Conservation (phyloP, 768 basidiomycete species). For the Mycena vitilis region DNA sequence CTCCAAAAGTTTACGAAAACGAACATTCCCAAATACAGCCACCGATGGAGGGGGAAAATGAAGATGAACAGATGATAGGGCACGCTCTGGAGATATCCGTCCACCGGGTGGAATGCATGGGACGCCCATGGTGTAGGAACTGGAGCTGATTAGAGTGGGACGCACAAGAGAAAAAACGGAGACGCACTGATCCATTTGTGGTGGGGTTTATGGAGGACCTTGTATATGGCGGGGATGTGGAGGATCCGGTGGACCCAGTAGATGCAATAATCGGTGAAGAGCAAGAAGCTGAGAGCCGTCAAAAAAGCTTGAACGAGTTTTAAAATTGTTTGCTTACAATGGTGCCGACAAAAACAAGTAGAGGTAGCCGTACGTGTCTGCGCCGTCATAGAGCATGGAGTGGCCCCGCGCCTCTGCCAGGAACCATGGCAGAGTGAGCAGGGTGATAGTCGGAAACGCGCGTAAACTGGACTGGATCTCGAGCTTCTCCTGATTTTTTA, state of each 20-base stretch:
- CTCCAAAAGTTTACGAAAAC: slow-evolving; percentile 94
- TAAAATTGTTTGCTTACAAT: slow-evolving; percentile 59
- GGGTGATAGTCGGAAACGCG: slow-evolving; percentile 85
- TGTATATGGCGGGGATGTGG: slow-evolving; percentile 90
- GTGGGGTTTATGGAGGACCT: slow-evolving; percentile 94
- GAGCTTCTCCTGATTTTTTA: slow-evolving; percentile 84
- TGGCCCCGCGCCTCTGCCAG: slow-evolving; percentile 90
- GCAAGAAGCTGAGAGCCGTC: slow-evolving; percentile 65
- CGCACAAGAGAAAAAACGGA: slow-evolving; percentile 1
- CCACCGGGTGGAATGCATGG: slow-evolving; percentile 96
- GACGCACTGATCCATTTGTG: slow-evolving; percentile 97
- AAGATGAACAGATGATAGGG: slow-evolving; percentile 95
- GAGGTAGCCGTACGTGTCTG: slow-evolving; percentile 82
- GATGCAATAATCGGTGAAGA: slow-evolving; percentile 92
- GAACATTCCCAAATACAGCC: slow-evolving; percentile 86
- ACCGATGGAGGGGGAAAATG: slow-evolving; percentile 90
- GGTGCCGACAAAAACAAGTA: slow-evolving; percentile 78
- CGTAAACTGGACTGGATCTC: slow-evolving; percentile 83
- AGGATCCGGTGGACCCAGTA: slow-evolving; percentile 97
- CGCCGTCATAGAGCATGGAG: slow-evolving; percentile 79
- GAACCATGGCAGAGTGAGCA: slow-evolving; percentile 95
- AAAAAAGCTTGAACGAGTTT: slow-evolving; percentile 13
- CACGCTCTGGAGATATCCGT: slow-evolving; percentile 93
- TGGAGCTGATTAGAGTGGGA: slow-evolving; percentile 46
- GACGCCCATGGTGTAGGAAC: slow-evolving; percentile 98